Conservation (phyloP, 331 rosid species). For the Stylosanthes scabra region DNA sequence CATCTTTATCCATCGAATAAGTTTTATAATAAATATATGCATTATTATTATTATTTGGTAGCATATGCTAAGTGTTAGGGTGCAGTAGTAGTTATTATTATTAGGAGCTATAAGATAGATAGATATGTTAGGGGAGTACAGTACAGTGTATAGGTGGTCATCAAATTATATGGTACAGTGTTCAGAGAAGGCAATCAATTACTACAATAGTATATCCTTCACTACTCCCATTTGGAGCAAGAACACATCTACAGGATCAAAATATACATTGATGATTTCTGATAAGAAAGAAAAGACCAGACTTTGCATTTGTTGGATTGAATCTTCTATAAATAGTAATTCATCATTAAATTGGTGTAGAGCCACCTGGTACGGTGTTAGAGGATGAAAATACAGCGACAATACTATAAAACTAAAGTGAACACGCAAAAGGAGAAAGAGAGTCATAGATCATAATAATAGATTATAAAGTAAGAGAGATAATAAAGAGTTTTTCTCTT, state of each 20-base stretch:
- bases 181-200: slow-evolving; percentile 1
- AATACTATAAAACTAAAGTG: slow-evolving; percentile 4
- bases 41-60: no score
- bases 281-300: slow-evolving; percentile 3
- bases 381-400: slow-evolving; percentile 3
- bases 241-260: slow-evolving; percentile 5
- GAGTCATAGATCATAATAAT: no score
- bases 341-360: neutral
- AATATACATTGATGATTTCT: slow-evolving; percentile 5
- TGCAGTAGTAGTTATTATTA: no score
- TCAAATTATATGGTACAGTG: neutral
- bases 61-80: no score
- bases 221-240: slow-evolving; percentile 18
- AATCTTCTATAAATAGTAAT: neutral
- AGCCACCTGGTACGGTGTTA: neutral
- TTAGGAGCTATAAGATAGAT: no score
- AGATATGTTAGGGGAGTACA: no score
- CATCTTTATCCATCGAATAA: no score
- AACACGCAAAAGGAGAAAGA: neutral
- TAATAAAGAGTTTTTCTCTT: neutral
- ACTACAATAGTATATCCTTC: neutral
- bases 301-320: neutral
- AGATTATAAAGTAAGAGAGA: neutral
- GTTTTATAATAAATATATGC: no score
- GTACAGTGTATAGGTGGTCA: neutral